Conservation (phyloP, 78 protist species). For the Polysphondylium violaceum region DNA sequence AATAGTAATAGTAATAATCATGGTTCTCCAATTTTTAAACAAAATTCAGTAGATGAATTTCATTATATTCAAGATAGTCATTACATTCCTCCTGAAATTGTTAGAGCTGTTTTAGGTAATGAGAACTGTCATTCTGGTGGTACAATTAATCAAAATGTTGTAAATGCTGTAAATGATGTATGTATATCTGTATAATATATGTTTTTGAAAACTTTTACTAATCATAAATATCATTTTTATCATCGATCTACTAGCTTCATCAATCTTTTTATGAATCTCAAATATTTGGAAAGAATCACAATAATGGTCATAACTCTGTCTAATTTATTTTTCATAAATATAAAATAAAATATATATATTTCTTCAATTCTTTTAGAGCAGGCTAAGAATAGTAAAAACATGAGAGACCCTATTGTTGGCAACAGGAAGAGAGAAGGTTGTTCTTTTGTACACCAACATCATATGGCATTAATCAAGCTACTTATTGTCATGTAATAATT, state of each 20-base stretch:
- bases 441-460: too few relatives aligned
- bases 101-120: slow-evolving; percentile 17
- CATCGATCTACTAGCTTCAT: background rate
- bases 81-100: slow-evolving; percentile 23
- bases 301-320: too few relatives aligned
- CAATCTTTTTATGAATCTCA: slow-evolving; percentile 38
- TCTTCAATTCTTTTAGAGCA: too few relatives aligned
- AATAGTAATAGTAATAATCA: background rate
- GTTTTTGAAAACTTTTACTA: background rate
- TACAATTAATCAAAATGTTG: slow-evolving; percentile 20
- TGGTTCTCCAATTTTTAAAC: background rate
- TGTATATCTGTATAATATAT: background rate
- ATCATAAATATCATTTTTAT: background rate
- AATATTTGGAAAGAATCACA: too few relatives aligned
- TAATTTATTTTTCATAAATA: too few relatives aligned
- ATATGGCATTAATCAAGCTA: too few relatives aligned
- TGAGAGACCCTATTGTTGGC: too few relatives aligned
- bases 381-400: background rate
- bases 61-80: slow-evolving; percentile 12
- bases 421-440: too few relatives aligned
- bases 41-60: slow-evolving; percentile 21
- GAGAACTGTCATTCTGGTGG: background rate
- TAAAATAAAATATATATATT: too few relatives aligned
- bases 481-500: too few relatives aligned
- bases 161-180: slow-evolving; percentile 23